Evolutionary conservation across 768 basidiomycete genomes (phyloP), one percentile per base, ranked within the genome.

Genomic region (Serpula lacrymans): DNA sequence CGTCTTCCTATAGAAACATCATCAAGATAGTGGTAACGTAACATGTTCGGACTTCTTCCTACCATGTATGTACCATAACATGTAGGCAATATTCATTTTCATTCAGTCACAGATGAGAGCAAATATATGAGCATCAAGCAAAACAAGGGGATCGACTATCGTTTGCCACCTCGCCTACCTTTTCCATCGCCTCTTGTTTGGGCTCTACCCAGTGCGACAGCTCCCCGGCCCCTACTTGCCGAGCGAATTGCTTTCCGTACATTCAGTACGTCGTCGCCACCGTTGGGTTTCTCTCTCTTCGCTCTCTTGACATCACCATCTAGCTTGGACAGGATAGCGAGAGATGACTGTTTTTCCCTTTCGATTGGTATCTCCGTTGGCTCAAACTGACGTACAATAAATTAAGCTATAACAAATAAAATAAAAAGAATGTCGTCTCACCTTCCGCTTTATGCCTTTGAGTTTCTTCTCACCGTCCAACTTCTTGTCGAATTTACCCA

Each of bases 401-500:
- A n/a, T 27, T 0, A 38, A 34, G 42, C 36, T 21, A 30, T 11
- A 21, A 11, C n/a, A 39, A 7, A 21, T 8, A 3, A 36, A 9
- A 23, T 14, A 26, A 18, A 28, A 25, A 21, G n/a, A 1, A 39
- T 5, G 16, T 8, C 6, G 27, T 56, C 70, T 30, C 48, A 90
- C 91, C 84, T 97, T 97, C 53, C 96, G 80, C 70, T 97, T 98
- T 34, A 93, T 67, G 5, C 93, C 92, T 25, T 79, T 78, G 31
- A 82, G 59, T 63, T 90, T 93, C 60, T 88, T 87, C 64, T 99
- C 96, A 10, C 94, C 94, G 37, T 94, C 86, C 16, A 98, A 74
- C 55, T 74, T 80, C 49, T 79, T 84, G 61, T 98, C 95, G 53
- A 96, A 99, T 52, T 78, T 84, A 49, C 96, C 96, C 84, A 99